These are phyloP conservation scores for Clarireedia monteithiana DNA, from an alignment of 2,329 filamentous ascomycete species.

Conservation along the genomic window DNA sequence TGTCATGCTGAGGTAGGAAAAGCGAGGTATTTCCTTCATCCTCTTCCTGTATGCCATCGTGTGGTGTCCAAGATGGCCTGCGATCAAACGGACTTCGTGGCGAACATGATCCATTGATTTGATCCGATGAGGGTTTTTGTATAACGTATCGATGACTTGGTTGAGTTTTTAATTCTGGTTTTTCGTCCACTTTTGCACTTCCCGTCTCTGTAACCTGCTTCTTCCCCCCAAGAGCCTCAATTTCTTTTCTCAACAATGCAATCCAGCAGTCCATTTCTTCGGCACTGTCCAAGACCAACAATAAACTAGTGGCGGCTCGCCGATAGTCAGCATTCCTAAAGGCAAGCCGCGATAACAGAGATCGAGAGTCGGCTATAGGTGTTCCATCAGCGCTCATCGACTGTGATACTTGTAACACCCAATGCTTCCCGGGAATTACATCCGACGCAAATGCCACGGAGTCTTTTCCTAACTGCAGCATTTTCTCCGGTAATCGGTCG, in stretches of 20 bases:
- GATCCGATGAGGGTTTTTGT: constrained; percentile 16
- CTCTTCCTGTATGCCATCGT: neutral
- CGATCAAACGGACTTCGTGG: constrained; percentile 15
- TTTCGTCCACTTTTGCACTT: constrained; percentile 38
- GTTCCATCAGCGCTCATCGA: constrained; percentile 51
- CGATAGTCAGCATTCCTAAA: constrained; percentile 47
- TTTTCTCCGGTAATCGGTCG: constrained; percentile 66
- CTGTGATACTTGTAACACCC: constrained; percentile 70
- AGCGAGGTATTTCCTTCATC: constrained; percentile 1
- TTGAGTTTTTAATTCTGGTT: constrained; percentile 21
- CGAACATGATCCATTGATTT: constrained; percentile 16
- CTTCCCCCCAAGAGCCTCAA: constrained; percentile 62
- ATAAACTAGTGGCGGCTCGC: constrained; percentile 52
- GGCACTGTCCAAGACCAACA: constrained; percentile 65
- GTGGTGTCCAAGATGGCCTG: constrained; percentile 1
- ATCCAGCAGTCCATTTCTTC: constrained; percentile 75
- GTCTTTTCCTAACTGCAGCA: constrained; percentile 62
- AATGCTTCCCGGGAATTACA: constrained; percentile 70
- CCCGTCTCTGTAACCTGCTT: constrained; percentile 54
- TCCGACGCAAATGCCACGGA: constrained; percentile 78
- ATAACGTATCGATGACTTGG: constrained; percentile 25
- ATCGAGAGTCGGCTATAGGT: constrained; percentile 44
- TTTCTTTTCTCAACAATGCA: constrained; percentile 57
- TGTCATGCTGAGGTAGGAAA: neutral
- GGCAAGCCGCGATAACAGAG: constrained; percentile 57